Percentiles rank a stretch among this genome's conserved stretches.
phyloP scores from a whole-genome alignment of 2,329 filamentous ascomycete genomes.

The Xylogone sp. region DNA sequence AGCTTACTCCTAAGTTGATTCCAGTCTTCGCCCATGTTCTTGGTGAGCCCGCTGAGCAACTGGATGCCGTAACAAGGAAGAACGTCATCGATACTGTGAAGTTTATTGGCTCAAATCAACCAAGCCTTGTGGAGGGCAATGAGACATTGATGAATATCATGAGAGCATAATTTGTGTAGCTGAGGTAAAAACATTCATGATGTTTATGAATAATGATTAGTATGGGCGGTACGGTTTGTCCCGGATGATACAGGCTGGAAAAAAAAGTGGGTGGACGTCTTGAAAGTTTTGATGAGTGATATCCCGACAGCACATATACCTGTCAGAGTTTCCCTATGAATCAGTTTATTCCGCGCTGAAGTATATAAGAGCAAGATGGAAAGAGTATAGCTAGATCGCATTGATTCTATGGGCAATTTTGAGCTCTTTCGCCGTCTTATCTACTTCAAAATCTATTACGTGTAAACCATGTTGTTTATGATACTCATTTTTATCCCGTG shows the following conservation, averaged over 20 bases:
- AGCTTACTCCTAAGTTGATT: constrained; percentile 66
- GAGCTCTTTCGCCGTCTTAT: no score
- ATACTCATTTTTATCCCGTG: no score
- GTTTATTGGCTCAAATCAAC: constrained; percentile 25
- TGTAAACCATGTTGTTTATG: no score
- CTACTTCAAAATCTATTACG: no score
- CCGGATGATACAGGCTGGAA: neutral
- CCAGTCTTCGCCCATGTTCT: constrained; percentile 72
- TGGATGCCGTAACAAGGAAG: constrained; percentile 66
- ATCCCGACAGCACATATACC: neutral
- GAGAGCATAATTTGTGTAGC: neutral
- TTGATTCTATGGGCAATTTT: no score
- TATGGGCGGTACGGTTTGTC: neutral
- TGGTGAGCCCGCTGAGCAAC: constrained; percentile 67
- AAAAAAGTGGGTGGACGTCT: neutral
- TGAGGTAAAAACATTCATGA: neutral
- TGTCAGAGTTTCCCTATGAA: neutral
- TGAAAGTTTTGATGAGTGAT: neutral
- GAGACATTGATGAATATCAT: constrained; percentile 13
- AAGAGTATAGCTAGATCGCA: neutral
- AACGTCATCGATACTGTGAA: constrained; percentile 62
- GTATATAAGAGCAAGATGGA: neutral
- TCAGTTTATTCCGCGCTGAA: neutral
- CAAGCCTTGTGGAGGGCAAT: constrained; percentile 22
- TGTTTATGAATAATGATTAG: constrained; percentile 1